phyloP scores from a whole-genome alignment of 805 yeast species.

The Hanseniaspora clermontiae region DNA sequence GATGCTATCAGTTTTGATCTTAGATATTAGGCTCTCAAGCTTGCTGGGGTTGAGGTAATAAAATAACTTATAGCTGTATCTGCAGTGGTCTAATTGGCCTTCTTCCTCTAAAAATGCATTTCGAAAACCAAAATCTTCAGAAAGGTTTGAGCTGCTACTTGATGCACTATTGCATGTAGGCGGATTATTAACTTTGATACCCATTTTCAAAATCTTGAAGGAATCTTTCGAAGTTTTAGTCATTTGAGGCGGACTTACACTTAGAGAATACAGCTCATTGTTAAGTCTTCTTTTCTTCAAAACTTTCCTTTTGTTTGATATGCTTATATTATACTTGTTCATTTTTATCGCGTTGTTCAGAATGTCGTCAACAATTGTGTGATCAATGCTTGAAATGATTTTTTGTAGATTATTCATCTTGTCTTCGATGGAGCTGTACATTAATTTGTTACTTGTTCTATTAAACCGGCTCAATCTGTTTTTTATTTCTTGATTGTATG shows the following conservation, averaged over 20 bases:
- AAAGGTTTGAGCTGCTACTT: background rate
- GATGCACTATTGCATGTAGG: background rate
- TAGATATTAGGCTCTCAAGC: background rate
- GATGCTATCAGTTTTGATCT: background rate
- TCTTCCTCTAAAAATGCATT: background rate
- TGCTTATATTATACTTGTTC: background rate
- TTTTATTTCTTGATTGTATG: conserved; percentile 9
- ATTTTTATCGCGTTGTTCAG: background rate
- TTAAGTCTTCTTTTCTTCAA: background rate
- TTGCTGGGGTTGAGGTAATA: background rate
- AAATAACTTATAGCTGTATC: background rate
- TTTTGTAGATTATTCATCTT: background rate
- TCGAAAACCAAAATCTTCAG: background rate
- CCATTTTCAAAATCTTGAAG: background rate
- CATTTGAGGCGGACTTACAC: background rate
- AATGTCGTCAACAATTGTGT: background rate
- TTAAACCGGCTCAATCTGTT: background rate
- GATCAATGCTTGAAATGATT: background rate
- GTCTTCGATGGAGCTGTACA: background rate
- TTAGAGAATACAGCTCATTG: background rate
- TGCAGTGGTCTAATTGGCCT: conserved; percentile 2
- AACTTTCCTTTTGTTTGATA: background rate
- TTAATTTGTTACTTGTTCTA: conserved; percentile 2
- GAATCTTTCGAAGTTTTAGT: background rate
- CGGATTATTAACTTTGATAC: background rate